Conservation (phyloP, 148 eudicot genomes). For the Fagopyrum homotropicum region DNA sequence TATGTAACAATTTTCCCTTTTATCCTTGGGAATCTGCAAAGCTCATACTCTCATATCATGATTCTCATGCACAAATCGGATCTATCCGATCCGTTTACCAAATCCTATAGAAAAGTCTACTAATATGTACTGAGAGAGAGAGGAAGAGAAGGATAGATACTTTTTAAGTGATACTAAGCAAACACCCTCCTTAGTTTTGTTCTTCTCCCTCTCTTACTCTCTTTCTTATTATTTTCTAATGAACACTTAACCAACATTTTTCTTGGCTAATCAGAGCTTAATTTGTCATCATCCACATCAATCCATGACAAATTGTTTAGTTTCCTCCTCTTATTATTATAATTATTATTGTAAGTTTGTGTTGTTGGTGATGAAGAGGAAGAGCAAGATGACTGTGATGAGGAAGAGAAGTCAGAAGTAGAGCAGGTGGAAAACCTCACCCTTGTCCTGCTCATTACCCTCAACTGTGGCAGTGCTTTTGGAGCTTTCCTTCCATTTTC, state of each 20-base stretch:
- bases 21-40: background rate
- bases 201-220: background rate
- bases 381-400: constrained; percentile 32
- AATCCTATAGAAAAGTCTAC: too few relatives aligned
- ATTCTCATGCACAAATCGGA: too few relatives aligned
- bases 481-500: constrained; percentile 26
- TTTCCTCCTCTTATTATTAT: background rate
- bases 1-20: background rate
- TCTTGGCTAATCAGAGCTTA: background rate
- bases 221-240: background rate
- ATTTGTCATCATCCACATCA: background rate
- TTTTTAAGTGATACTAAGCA: background rate
- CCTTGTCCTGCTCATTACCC: constrained; percentile 49
- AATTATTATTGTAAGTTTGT: background rate
- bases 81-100: too few relatives aligned
- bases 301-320: background rate
- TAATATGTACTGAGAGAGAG: too few relatives aligned
- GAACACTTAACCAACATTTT: background rate
- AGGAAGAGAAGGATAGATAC: background rate
- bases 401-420: constrained; percentile 33
- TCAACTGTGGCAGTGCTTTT: constrained; percentile 50
- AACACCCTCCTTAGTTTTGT: background rate
- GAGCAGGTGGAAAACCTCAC: constrained; percentile 25
- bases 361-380: constrained; percentile 23
- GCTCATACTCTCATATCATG: background rate